A percentile compares a stretch with the other conserved stretches of the same genome.
Evolutionary conservation across 2,329 filamentous ascomycete species (phyloP).

Genomic region (Capronia coronata): DNA sequence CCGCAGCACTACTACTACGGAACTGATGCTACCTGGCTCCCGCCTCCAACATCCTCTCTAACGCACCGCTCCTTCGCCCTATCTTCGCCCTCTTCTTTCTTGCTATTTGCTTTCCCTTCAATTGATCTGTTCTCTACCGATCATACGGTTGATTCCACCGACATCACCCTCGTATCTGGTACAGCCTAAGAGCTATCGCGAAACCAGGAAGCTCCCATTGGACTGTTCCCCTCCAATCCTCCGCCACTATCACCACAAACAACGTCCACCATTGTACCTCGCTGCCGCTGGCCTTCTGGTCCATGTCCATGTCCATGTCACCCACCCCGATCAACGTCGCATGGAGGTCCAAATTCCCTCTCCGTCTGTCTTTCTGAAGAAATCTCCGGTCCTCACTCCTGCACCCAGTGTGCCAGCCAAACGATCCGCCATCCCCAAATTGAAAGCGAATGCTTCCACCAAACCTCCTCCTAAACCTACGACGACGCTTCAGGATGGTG

Average conservation of each 20-base stretch:
- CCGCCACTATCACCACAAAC: background rate
- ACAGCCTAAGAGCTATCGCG: too few species aligned
- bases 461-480: conserved; percentile 28
- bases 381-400: conserved; percentile 33
- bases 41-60: background rate
- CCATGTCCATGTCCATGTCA: conserved; percentile 21
- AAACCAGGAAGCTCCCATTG: too few species aligned
- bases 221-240: background rate
- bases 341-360: conserved; percentile 59
- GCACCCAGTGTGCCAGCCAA: conserved; percentile 28
- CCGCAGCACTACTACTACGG: background rate
- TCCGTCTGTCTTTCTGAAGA: conserved; percentile 49
- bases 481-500: conserved; percentile 30
- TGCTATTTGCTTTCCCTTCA: background rate
- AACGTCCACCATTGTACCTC: background rate
- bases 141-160: background rate
- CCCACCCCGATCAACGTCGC: conserved; percentile 22
- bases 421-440: conserved; percentile 17
- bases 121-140: background rate
- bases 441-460: conserved; percentile 30
- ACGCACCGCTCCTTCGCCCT: background rate
- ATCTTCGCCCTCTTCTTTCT: background rate
- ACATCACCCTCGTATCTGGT: background rate
- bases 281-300: background rate
- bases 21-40: background rate